These are phyloP conservation scores for Ceriops tagal DNA, from an alignment of 345 rosid genomes.

Conservation along the genomic window DNA sequence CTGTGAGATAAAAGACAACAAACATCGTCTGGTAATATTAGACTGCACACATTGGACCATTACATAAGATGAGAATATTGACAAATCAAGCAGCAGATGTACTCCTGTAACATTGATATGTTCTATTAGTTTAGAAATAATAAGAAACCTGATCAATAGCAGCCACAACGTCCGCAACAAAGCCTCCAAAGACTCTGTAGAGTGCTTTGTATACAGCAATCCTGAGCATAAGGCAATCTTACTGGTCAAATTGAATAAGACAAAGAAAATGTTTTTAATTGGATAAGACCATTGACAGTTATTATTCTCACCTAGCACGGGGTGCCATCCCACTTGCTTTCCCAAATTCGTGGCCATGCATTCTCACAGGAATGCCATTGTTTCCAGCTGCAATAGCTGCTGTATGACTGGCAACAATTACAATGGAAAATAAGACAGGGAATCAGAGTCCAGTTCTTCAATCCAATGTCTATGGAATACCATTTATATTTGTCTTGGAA, in stretches of 20 bases:
- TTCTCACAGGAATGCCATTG: constrained; percentile 91
- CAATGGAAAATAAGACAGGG: constrained; percentile 15
- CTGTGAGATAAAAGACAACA: background rate
- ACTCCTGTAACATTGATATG: background rate
- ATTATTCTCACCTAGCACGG: constrained; percentile 73
- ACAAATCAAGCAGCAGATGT: constrained; percentile 5
- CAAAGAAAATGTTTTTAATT: background rate
- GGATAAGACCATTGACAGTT: background rate
- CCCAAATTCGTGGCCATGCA: constrained; percentile 93
- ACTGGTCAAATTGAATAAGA: constrained; percentile 4
- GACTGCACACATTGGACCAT: background rate
- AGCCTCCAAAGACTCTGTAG: constrained; percentile 93
- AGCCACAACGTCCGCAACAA: constrained; percentile 95
- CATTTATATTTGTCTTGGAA: no score
- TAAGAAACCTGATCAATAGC: constrained; percentile 88
- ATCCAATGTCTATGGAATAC: no score
- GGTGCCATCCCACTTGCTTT: constrained; percentile 99
- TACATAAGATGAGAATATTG: background rate
- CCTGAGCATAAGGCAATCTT: constrained; percentile 35
- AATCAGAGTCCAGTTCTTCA: constrained; percentile 18
- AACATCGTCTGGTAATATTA: background rate
- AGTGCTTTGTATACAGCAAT: constrained; percentile 96
- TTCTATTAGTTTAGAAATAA: background rate
- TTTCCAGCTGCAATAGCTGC: constrained; percentile 99
- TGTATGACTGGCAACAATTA: constrained; percentile 63